Evolutionary conservation across 305 asterid genomes (phyloP).

Genomic region (Fraxinus greggii): DNA sequence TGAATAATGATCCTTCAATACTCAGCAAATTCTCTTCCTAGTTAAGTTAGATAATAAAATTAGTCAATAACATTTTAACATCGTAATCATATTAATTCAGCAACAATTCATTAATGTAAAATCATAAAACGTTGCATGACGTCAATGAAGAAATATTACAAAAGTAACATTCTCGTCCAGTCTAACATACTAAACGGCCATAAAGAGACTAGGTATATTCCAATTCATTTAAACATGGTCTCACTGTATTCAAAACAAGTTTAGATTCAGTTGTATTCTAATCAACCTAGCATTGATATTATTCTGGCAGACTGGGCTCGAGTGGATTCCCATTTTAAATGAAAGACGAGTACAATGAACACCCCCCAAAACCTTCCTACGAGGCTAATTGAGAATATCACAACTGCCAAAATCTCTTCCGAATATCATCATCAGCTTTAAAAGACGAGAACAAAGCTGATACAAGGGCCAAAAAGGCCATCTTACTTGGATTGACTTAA

Average conservation of each 20-base stretch:
- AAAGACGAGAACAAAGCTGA: not conserved
- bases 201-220: not conserved
- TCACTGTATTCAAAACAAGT: not conserved
- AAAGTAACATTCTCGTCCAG: not conserved
- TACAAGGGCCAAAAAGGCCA: not conserved
- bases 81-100: not conserved
- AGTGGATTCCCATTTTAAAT: not conserved
- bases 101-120: not conserved
- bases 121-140: not conserved
- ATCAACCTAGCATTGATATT: not conserved
- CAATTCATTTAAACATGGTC: not conserved
- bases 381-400: not conserved
- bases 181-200: not conserved
- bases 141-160: not conserved
- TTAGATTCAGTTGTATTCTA: not conserved
- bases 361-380: not conserved
- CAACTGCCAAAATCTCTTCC: not conserved
- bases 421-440: not conserved
- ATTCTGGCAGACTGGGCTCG: not conserved
- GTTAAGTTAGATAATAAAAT: too few relatives aligned
- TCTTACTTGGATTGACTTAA: constrained; percentile 37
- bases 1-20: too few relatives aligned
- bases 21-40: too few relatives aligned
- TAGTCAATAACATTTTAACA: not conserved
- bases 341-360: not conserved